These are phyloP conservation scores for Colletotrichum sp. DNA, from an alignment of 2,329 filamentous ascomycete species.

Conservation along the genomic window DNA sequence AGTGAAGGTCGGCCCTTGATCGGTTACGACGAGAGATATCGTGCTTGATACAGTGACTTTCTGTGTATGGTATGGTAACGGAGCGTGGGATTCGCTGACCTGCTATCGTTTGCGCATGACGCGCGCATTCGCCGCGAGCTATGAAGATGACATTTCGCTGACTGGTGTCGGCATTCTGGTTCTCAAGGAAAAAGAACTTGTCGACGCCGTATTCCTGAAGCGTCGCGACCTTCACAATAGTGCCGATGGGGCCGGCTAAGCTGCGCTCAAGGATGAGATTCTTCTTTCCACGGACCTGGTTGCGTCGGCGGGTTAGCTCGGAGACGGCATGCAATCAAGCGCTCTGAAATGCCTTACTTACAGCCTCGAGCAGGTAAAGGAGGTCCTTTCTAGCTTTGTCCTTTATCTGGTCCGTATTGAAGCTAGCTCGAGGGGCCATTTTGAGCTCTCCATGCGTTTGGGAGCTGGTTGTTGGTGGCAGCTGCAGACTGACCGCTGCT, in stretches of 20 bases:
- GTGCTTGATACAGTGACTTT: neutral
- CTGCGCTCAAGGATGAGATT: slow-evolving; percentile 93
- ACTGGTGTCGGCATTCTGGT: slow-evolving; percentile 90
- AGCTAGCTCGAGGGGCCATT: slow-evolving; percentile 74
- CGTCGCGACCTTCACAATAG: slow-evolving; percentile 93
- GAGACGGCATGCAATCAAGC: neutral
- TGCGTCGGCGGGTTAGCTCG: neutral
- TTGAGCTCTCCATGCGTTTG: slow-evolving; percentile 54
- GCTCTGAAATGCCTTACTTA: slow-evolving; percentile 60
- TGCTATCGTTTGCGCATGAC: slow-evolving; percentile 83
- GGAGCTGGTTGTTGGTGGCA: neutral
- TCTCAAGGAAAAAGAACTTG: slow-evolving; percentile 96
- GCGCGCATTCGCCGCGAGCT: slow-evolving; percentile 86
- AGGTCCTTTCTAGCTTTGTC: slow-evolving; percentile 88
- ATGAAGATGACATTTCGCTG: slow-evolving; percentile 97
- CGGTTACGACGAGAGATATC: neutral
- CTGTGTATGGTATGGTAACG: neutral
- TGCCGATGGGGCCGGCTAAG: slow-evolving; percentile 85
- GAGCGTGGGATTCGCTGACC: slow-evolving; percentile 62
- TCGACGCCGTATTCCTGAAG: slow-evolving; percentile 97
- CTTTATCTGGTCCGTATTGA: slow-evolving; percentile 77
- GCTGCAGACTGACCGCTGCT: slow-evolving; percentile 15
- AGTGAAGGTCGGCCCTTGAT: neutral
- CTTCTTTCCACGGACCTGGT: slow-evolving; percentile 96
- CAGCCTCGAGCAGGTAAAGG: slow-evolving; percentile 88